Percentiles rank a stretch among this genome's conserved stretches.
These are phyloP conservation scores for Nidula niveotomentosa DNA, from an alignment of 1,284 basidiomycete species.

Conservation along the genomic window DNA sequence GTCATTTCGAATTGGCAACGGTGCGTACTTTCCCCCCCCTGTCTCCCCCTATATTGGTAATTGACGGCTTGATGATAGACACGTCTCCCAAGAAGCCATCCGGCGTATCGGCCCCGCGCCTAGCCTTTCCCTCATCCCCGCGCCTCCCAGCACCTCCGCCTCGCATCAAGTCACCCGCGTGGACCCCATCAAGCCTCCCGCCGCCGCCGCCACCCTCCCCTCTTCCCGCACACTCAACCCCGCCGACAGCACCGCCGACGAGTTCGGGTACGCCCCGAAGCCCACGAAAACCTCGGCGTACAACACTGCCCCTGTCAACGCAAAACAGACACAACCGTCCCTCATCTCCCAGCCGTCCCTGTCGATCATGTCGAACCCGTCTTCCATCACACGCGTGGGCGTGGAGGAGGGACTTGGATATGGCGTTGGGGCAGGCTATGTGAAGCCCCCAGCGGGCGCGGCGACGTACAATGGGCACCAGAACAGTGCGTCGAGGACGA, in stretches of 20 bases:
- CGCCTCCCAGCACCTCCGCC: slow-evolving; percentile 5
- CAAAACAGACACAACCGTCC: not conserved
- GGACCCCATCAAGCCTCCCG: slow-evolving; percentile 19
- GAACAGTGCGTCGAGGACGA: no score
- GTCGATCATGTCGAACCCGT: slow-evolving; percentile 1
- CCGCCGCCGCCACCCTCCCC: slow-evolving; percentile 19
- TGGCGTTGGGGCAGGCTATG: not conserved
- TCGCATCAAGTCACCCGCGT: slow-evolving; percentile 11
- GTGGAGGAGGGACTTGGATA: not conserved
- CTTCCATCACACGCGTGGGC: not conserved
- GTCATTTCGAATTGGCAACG: slow-evolving; percentile 82
- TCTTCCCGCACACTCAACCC: slow-evolving; percentile 8
- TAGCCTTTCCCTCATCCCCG: slow-evolving; percentile 51
- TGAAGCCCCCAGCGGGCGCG: not conserved
- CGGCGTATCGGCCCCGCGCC: slow-evolving; percentile 74
- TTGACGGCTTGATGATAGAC: slow-evolving; percentile 30
- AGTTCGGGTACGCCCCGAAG: slow-evolving; percentile 7
- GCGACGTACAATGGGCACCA: not conserved
- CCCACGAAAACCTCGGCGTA: not conserved
- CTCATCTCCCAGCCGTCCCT: no score
- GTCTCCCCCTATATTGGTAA: not conserved
- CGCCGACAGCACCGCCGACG: slow-evolving; percentile 3
- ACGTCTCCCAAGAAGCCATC: slow-evolving; percentile 65
- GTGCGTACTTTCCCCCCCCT: slow-evolving; percentile 34
- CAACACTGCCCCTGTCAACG: slow-evolving; percentile 3